Percentiles rank a stretch among this genome's conserved stretches.
phyloP scores from a whole-genome alignment of 2,329 filamentous ascomycete genomes.

The Arthrobotrys megalospora region DNA sequence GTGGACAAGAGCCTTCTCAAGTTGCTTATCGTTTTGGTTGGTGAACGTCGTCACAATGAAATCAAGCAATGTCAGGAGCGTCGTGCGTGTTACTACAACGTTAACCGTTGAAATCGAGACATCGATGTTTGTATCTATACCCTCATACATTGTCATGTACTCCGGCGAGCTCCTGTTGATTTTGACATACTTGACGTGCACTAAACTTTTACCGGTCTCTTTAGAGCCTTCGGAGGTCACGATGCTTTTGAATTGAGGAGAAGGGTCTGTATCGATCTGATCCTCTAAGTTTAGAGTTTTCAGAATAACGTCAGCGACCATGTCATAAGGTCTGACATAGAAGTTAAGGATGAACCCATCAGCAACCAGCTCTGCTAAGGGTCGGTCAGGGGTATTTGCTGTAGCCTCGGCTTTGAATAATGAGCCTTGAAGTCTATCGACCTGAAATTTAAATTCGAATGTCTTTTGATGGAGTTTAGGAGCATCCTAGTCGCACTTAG shows the following conservation, averaged over 20 bases:
- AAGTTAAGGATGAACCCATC: conserved; percentile 90
- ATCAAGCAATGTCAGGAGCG: conserved; percentile 89
- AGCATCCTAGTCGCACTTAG: conserved; percentile 41
- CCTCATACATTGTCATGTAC: conserved; percentile 91
- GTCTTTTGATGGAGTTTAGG: conserved; percentile 86
- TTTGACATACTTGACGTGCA: conserved; percentile 88
- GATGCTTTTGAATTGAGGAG: conserved; percentile 95
- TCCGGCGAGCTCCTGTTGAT: conserved; percentile 93
- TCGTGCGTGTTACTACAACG: conserved; percentile 91
- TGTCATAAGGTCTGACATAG: conserved; percentile 89
- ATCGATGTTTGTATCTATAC: conserved; percentile 92
- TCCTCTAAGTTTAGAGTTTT: conserved; percentile 91
- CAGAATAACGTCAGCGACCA: conserved; percentile 91
- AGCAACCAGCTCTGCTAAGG: conserved; percentile 91
- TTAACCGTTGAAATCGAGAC: conserved; percentile 96
- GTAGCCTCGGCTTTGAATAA: conserved; percentile 86
- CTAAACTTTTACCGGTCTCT: conserved; percentile 70
- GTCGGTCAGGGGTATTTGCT: conserved; percentile 83
- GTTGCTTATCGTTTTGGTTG: conserved; percentile 72
- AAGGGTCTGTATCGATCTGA: conserved; percentile 87
- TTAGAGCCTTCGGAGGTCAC: conserved; percentile 92
- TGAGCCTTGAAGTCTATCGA: conserved; percentile 93
- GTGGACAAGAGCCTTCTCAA: conserved; percentile 66
- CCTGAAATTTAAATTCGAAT: conserved; percentile 97
- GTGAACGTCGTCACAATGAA: conserved; percentile 96